A percentile compares a stretch with the other conserved stretches of the same genome.
Conservation (phyloP, 1,139 yeast species). For the Lodderomyces margitis region DNA sequence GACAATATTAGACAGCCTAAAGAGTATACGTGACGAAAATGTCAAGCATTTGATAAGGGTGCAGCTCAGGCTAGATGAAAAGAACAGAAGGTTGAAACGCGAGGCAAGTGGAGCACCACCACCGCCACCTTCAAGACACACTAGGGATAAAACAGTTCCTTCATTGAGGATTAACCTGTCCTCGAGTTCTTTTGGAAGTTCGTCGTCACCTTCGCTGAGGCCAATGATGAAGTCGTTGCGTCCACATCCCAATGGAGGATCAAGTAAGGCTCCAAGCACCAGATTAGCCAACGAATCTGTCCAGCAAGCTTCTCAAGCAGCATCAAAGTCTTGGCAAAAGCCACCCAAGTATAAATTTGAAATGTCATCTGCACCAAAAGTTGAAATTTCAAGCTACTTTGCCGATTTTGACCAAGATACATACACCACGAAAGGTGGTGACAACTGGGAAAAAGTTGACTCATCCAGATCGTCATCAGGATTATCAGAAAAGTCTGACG, state of each 20-base stretch:
- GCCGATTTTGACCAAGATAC: slow-evolving; percentile 48
- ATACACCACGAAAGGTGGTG: slow-evolving; percentile 7
- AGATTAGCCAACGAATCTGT: slow-evolving; percentile 11
- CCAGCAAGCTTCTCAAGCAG: slow-evolving; percentile 43
- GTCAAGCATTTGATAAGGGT: slow-evolving; percentile 46
- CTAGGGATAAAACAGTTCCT: slow-evolving; percentile 23
- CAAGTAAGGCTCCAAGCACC: slow-evolving; percentile 6
- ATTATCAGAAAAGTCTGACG: slow-evolving; percentile 12
- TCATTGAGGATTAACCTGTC: slow-evolving; percentile 22
- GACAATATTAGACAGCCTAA: slow-evolving; percentile 43
- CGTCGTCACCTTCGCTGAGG: slow-evolving; percentile 16
- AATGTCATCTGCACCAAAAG: slow-evolving; percentile 6
- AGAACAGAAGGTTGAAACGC: slow-evolving; percentile 21
- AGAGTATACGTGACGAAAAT: slow-evolving; percentile 51
- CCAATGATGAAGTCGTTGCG: slow-evolving; percentile 41
- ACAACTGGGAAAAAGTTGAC: slow-evolving; percentile 30
- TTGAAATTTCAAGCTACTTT: slow-evolving; percentile 19
- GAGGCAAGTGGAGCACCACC: slow-evolving; percentile 15
- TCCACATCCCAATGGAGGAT: slow-evolving; percentile 16
- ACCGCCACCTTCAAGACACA: slow-evolving; percentile 15
- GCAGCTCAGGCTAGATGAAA: slow-evolving; percentile 42
- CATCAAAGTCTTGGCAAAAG: slow-evolving; percentile 42
- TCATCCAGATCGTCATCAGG: slow-evolving; percentile 17
- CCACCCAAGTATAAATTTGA: slow-evolving; percentile 19
- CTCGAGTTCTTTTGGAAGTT: slow-evolving; percentile 3